Evolutionary conservation across 768 basidiomycete species (phyloP), one percentile per base, ranked within the genome.

Genomic region (Pholiota molesta): DNA sequence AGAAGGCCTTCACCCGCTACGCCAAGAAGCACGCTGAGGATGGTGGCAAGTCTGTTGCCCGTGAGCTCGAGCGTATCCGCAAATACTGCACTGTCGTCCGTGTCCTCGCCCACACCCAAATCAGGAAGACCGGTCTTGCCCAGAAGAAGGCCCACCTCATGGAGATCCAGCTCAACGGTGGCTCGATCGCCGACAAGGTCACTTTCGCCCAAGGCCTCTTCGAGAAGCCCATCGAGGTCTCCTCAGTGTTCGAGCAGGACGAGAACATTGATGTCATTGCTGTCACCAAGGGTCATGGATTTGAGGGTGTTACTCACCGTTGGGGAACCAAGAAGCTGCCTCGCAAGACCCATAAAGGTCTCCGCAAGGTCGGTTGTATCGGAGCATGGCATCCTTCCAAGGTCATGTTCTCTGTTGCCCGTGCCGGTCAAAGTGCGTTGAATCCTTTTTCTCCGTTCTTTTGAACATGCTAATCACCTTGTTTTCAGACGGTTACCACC

Each of bases 371-470:
- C 66, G 97, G 97, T 74, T 97, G 95, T 86, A 95, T 96, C 69
- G 95, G 95, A 80, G 95, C 95, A 75, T 97, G 94, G 94, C 95
- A 97, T 85, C 95, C 95, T 75, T 91, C 90, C 72, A 97, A 97
- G 82, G 97, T 99, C 87, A 99, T 99, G 97, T 99, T 95, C 89
- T 96, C 95, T n/a, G 97, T 99, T 71, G 97, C 96, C 64, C 96
- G 97, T 85, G 96, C 97, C 69, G 97, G 97, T 93, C 97, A 98
- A 91, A 93, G 92, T 94, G 77, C 70, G 94, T 83, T 37, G 53
- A 10, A 47, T 45, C n/a, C 9, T 23, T 40, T 61, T 21, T 33
- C 17, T 3, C 19, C 19, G 5, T 13, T n/a, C 42, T 35, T 49
- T 17, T 51, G 19, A 9, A 28, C n/a, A 45, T 56, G 11, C 35